A percentile compares a stretch with the other conserved stretches of the same genome.
Conservation (phyloP, 2,329 filamentous ascomycete species). For the Verticillium isaacii region DNA sequence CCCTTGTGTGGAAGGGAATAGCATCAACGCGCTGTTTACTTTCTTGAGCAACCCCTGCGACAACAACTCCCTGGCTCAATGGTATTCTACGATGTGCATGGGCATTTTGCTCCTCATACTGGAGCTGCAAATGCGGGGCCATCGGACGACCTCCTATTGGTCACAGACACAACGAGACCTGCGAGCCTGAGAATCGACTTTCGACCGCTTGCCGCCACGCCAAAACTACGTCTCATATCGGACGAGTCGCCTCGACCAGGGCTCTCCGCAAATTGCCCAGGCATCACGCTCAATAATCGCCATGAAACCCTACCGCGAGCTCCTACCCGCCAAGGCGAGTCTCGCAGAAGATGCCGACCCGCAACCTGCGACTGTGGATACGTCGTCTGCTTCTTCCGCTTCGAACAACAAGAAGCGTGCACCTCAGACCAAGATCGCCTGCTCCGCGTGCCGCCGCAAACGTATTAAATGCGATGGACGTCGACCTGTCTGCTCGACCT, state of each 20-base stretch:
- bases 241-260: neutral
- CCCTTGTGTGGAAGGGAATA: too few species aligned
- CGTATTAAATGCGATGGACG: conserved; percentile 13
- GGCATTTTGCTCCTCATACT: neutral
- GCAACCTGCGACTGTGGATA: neutral
- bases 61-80: neutral
- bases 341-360: conserved; percentile 6
- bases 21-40: neutral
- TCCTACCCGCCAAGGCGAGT: conserved; percentile 7
- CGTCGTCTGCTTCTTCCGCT: conserved; percentile 1
- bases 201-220: neutral
- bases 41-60: neutral
- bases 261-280: neutral
- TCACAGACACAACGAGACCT: neutral
- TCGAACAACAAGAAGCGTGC: conserved; percentile 5
- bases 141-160: neutral
- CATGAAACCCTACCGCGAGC: conserved; percentile 13
- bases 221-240: neutral
- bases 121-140: neutral
- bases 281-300: neutral
- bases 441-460: conserved; percentile 11
- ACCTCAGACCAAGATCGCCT: conserved; percentile 12
- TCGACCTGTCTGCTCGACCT: conserved; percentile 12
- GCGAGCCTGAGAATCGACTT: neutral
- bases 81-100: neutral